These are phyloP conservation scores for Yamadazyma mexicana DNA, from an alignment of 1,139 yeast genomes.

Conservation along the genomic window DNA sequence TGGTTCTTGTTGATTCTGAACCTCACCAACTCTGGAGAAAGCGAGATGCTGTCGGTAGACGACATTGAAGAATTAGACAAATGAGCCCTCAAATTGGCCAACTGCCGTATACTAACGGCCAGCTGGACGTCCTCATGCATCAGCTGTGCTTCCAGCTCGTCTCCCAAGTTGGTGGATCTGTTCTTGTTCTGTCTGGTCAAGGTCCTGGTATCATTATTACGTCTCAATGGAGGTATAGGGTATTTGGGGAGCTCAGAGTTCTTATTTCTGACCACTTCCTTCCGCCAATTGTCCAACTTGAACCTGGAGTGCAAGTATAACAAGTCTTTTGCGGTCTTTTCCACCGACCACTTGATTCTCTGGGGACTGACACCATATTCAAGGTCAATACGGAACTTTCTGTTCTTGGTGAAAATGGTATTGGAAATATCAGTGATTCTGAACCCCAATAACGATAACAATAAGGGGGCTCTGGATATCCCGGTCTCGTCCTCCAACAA, in stretches of 20 bases:
- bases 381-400: conserved; percentile 64
- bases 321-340: conserved; percentile 72
- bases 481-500: conserved; percentile 79
- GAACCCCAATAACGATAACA: conserved; percentile 71
- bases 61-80: conserved; percentile 29
- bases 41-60: conserved; percentile 22
- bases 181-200: conserved; percentile 5
- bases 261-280: conserved; percentile 31
- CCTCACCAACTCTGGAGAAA: conserved; percentile 32
- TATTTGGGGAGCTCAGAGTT: conserved; percentile 28
- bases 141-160: not conserved
- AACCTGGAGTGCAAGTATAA: conserved; percentile 65
- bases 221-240: conserved; percentile 31
- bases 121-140: conserved; percentile 7
- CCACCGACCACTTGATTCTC: conserved; percentile 77
- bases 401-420: conserved; percentile 42
- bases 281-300: conserved; percentile 48
- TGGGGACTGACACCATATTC: conserved; percentile 90
- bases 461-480: conserved; percentile 75
- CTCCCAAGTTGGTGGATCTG: not conserved
- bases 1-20: conserved; percentile 30
- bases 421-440: conserved; percentile 55
- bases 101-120: conserved; percentile 13
- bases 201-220: conserved; percentile 4
- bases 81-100: conserved; percentile 32